Conservation (phyloP, 148 eudicot species). For the Camellia sinensis region DNA sequence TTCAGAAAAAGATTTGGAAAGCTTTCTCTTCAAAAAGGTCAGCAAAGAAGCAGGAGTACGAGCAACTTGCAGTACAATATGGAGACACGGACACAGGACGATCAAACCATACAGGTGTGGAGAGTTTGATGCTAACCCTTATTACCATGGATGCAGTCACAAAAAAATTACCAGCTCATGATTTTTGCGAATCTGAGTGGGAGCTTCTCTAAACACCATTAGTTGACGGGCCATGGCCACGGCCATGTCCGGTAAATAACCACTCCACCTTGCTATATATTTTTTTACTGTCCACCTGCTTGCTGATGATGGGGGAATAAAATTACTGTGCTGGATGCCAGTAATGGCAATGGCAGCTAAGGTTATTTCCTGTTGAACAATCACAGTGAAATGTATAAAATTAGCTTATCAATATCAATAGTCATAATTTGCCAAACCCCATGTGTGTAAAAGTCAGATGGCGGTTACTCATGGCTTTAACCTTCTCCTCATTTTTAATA, state of each 20-base stretch:
- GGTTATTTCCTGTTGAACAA: not conserved
- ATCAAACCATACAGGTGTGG: not conserved
- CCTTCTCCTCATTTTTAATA: not conserved
- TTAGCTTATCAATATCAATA: not conserved
- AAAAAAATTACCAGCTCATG: not conserved
- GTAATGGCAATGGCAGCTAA: not conserved
- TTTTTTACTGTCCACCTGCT: not conserved
- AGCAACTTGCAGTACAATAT: constrained; percentile 20
- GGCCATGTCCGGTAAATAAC: not conserved
- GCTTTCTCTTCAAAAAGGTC: constrained; percentile 33
- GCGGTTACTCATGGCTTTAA: not conserved
- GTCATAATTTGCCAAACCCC: not conserved
- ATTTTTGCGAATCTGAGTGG: constrained; percentile 36
- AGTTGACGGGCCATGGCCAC: not conserved
- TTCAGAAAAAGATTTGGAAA: constrained; percentile 36
- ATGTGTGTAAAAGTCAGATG: not conserved
- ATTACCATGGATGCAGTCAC: not conserved
- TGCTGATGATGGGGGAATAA: not conserved
- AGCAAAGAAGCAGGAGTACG: constrained; percentile 33
- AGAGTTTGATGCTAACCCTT: not conserved
- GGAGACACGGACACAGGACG: constrained; percentile 1
- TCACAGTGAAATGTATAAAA: not conserved
- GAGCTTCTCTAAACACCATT: constrained; percentile 32
- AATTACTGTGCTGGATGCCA: not conserved
- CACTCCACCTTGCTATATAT: not conserved